Evolutionary conservation across 2,329 filamentous ascomycete genomes (phyloP).

Genomic region (Didymella lethalis): DNA sequence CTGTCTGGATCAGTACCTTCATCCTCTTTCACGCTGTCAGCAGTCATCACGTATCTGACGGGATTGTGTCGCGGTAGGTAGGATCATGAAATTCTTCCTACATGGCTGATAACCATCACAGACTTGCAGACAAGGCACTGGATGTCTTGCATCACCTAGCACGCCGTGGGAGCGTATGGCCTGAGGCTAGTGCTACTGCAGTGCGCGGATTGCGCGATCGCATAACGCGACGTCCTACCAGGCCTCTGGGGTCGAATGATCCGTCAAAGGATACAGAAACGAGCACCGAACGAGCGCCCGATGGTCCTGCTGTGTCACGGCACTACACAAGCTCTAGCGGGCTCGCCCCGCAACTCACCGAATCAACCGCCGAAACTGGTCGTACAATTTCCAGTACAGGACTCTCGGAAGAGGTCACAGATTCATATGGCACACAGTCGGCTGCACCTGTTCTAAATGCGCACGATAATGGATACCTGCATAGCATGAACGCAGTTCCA

Average conservation of each 20-base stretch:
- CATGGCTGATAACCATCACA: slow-evolving; percentile 7
- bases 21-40: slow-evolving; percentile 61
- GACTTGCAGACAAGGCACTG: slow-evolving; percentile 37
- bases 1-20: slow-evolving; percentile 62
- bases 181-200: slow-evolving; percentile 41
- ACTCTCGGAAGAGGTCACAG: neutral
- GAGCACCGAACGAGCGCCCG: neutral
- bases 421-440: neutral
- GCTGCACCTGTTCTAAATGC: neutral
- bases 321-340: slow-evolving; percentile 13
- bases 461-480: neutral
- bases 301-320: neutral
- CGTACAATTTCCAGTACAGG: slow-evolving; percentile 1
- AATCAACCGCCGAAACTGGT: neutral
- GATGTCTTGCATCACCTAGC: slow-evolving; percentile 38
- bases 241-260: neutral
- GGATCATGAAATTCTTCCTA: neutral
- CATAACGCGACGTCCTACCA: slow-evolving; percentile 21
- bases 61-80: slow-evolving; percentile 53
- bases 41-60: slow-evolving; percentile 53
- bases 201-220: slow-evolving; percentile 35
- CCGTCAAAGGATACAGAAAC: neutral
- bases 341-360: neutral
- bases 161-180: slow-evolving; percentile 39
- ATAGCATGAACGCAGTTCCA: neutral